These are phyloP conservation scores for Purpureocillium takamizusanense DNA, from an alignment of 2,329 filamentous ascomycete species.

Conservation along the genomic window DNA sequence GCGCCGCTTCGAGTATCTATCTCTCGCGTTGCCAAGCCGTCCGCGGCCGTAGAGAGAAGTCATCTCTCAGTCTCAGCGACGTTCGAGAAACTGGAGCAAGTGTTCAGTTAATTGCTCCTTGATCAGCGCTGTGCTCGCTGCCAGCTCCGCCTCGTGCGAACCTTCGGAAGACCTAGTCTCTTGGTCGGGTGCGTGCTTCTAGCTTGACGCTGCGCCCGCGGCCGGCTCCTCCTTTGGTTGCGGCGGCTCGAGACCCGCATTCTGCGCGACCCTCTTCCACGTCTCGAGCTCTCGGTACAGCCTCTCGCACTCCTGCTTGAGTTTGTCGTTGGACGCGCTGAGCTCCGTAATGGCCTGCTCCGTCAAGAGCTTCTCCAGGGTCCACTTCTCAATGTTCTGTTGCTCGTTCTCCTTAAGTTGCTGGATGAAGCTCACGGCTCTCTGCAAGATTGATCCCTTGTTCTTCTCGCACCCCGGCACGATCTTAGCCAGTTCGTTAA, in stretches of 20 bases:
- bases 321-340: slow-evolving; percentile 76
- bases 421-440: slow-evolving; percentile 87
- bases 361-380: slow-evolving; percentile 78
- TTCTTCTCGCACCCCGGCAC: slow-evolving; percentile 98
- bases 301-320: slow-evolving; percentile 71
- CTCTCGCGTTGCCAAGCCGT: too few relatives aligned
- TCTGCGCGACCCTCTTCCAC: slow-evolving; percentile 64
- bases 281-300: slow-evolving; percentile 70
- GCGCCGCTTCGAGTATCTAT: too few relatives aligned
- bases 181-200: slow-evolving; percentile 9
- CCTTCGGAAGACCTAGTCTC: too few relatives aligned
- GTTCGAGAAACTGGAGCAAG: too few relatives aligned
- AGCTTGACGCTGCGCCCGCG: slow-evolving; percentile 16
- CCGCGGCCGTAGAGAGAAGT: too few relatives aligned
- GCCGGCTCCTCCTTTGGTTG: slow-evolving; percentile 27
- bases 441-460: slow-evolving; percentile 91
- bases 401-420: slow-evolving; percentile 91
- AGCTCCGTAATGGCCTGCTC: slow-evolving; percentile 86
- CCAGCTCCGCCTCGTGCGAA: too few relatives aligned
- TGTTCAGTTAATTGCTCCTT: too few relatives aligned
- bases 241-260: slow-evolving; percentile 42
- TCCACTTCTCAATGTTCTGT: slow-evolving; percentile 92
- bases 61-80: too few relatives aligned
- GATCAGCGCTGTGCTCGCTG: too few relatives aligned
- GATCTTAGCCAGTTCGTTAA: slow-evolving; percentile 95